Evolutionary conservation across 164 flowering plant species (phyloP).

Genomic region (Akebia trifoliata): DNA sequence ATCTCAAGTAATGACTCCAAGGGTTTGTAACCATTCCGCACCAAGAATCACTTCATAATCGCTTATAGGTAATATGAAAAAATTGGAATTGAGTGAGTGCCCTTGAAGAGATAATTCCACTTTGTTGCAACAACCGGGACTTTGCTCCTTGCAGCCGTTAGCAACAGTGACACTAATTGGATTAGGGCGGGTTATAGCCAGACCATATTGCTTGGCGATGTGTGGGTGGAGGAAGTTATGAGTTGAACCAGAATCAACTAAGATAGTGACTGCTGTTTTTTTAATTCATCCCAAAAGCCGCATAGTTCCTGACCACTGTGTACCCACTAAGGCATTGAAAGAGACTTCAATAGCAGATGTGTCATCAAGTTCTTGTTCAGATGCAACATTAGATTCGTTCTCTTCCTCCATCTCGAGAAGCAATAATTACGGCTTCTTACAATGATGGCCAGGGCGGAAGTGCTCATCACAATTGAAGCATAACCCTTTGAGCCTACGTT

Average conservation of each 20-base stretch:
- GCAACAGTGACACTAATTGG: background rate
- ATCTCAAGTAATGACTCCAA: slow-evolving; percentile 1
- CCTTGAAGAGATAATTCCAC: too few relatives aligned
- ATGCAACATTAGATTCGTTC: too few relatives aligned
- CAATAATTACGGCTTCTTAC: background rate
- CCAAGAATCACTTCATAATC: background rate
- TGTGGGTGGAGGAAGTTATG: slow-evolving; percentile 1
- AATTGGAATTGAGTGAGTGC: background rate
- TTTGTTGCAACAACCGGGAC: background rate
- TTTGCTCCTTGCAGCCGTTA: background rate
- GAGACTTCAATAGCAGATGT: too few relatives aligned
- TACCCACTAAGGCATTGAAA: background rate
- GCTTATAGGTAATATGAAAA: background rate
- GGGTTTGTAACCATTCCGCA: background rate
- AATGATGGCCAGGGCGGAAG: background rate
- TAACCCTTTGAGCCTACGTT: too few relatives aligned
- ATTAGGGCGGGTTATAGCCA: background rate
- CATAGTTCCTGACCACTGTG: background rate
- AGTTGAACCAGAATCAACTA: too few relatives aligned
- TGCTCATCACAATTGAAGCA: background rate
- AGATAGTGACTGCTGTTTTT: background rate
- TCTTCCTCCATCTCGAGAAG: background rate
- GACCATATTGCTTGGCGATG: background rate
- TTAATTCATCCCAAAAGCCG: background rate
- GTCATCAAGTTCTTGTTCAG: too few relatives aligned